A percentile compares a stretch with the other conserved stretches of the same genome.
phyloP scores from a whole-genome alignment of 2,329 filamentous ascomycete species.

The Colletotrichum camelliae region DNA sequence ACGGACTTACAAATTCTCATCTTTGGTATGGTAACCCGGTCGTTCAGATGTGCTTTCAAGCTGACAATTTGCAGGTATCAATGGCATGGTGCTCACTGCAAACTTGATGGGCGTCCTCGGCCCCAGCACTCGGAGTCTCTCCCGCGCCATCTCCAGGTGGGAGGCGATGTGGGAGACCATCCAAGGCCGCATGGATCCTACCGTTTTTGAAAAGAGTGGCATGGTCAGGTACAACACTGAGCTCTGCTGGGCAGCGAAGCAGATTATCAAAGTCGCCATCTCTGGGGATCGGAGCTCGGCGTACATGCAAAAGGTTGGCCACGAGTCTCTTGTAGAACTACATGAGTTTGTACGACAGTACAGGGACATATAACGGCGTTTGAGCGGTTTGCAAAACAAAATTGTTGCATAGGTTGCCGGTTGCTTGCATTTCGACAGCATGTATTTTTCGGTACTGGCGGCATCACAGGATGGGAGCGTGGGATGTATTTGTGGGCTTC shows the following conservation, averaged over 20 bases:
- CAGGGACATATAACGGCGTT: background rate
- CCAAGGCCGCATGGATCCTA: background rate
- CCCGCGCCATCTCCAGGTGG: conserved; percentile 25
- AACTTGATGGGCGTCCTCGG: conserved; percentile 22
- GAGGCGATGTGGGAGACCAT: conserved; percentile 24
- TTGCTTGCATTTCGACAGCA: background rate
- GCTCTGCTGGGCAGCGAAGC: conserved; percentile 9
- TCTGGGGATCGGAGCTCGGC: conserved; percentile 12
- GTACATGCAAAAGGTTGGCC: conserved; percentile 16
- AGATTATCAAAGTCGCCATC: conserved; percentile 8
- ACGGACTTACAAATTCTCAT: conserved; percentile 9
- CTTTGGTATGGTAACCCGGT: background rate
- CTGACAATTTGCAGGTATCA: conserved; percentile 7
- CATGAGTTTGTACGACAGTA: conserved; percentile 17
- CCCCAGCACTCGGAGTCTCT: background rate
- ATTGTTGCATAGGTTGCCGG: background rate
- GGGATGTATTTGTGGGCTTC: background rate
- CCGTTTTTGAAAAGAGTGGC: background rate
- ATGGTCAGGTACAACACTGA: conserved; percentile 19
- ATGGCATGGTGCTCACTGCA: conserved; percentile 11
- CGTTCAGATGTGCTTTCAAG: no score
- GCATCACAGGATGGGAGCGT: background rate
- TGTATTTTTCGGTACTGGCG: background rate
- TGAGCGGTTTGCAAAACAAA: background rate
- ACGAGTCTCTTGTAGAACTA: conserved; percentile 9